Conservation (phyloP, 441 rosid genomes). For the Bocquillonia castaneifolia region DNA sequence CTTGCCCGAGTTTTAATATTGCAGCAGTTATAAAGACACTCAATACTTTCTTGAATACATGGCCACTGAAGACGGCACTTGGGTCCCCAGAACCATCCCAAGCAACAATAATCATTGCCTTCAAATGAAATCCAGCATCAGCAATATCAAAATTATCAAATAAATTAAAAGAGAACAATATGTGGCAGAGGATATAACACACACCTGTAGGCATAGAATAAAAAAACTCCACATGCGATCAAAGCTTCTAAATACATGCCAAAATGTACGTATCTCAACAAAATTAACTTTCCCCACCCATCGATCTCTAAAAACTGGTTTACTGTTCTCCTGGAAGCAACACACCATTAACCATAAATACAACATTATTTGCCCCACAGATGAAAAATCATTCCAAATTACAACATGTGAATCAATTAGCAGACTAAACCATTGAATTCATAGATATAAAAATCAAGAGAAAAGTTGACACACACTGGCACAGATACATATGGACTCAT, state of each 20-base stretch:
- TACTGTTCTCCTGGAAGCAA: constrained; percentile 52
- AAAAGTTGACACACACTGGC: too few relatives aligned
- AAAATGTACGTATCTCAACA: constrained; percentile 95
- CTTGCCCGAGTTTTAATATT: constrained; percentile 93
- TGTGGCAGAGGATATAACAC: constrained; percentile 1
- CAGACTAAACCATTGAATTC: background rate
- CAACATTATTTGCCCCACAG: background rate
- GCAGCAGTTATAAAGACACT: constrained; percentile 97
- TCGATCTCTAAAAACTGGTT: constrained; percentile 51
- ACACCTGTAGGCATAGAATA: constrained; percentile 85
- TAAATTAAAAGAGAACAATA: background rate
- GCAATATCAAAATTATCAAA: constrained; percentile 21
- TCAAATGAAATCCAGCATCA: constrained; percentile 28
- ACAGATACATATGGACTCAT: background rate
- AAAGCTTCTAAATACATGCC: constrained; percentile 96
- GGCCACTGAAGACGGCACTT: constrained; percentile 45
- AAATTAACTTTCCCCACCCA: constrained; percentile 98
- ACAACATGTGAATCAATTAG: background rate
- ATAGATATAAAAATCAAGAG: background rate
- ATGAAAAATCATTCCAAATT: background rate
- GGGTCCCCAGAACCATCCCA: constrained; percentile 76
- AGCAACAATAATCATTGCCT: constrained; percentile 96
- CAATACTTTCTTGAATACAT: constrained; percentile 72
- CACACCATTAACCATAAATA: constrained; percentile 5
- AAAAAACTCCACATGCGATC: constrained; percentile 99